phyloP scores from a whole-genome alignment of 1,284 basidiomycete genomes.

The Psilocybe mexicana region DNA sequence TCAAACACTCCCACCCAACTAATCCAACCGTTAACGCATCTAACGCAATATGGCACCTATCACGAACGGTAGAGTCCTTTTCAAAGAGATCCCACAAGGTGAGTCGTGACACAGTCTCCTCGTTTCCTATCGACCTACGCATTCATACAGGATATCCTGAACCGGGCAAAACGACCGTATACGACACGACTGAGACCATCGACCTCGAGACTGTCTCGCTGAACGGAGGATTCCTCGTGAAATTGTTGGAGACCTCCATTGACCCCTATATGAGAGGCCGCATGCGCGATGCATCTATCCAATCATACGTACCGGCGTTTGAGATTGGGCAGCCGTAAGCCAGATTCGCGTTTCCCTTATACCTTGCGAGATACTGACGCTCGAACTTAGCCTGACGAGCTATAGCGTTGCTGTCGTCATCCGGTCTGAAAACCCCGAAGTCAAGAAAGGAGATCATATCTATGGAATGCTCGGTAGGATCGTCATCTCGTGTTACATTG shows the following conservation, averaged over 20 bases:
- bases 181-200: constrained; percentile 47
- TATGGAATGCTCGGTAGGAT: constrained; percentile 34
- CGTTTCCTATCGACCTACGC: background rate
- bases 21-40: background rate
- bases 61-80: constrained; percentile 37
- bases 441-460: constrained; percentile 46
- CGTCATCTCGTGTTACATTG: no score
- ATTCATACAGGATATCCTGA: constrained; percentile 41
- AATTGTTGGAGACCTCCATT: constrained; percentile 45
- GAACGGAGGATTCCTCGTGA: constrained; percentile 53
- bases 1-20: background rate
- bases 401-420: constrained; percentile 44
- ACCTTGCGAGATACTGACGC: background rate
- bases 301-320: constrained; percentile 35
- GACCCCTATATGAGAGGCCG: constrained; percentile 50
- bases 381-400: constrained; percentile 27
- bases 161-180: constrained; percentile 47
- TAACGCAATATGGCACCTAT: constrained; percentile 27
- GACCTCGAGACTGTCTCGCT: constrained; percentile 50
- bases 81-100: constrained; percentile 36
- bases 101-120: background rate
- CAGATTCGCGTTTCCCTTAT: constrained; percentile 15
- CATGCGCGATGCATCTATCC: constrained; percentile 32
- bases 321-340: constrained; percentile 47
- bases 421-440: constrained; percentile 39